Base-by-base conservation (phyloP, 73 alveolate species). In the Paraurostyla sp. region DNA sequence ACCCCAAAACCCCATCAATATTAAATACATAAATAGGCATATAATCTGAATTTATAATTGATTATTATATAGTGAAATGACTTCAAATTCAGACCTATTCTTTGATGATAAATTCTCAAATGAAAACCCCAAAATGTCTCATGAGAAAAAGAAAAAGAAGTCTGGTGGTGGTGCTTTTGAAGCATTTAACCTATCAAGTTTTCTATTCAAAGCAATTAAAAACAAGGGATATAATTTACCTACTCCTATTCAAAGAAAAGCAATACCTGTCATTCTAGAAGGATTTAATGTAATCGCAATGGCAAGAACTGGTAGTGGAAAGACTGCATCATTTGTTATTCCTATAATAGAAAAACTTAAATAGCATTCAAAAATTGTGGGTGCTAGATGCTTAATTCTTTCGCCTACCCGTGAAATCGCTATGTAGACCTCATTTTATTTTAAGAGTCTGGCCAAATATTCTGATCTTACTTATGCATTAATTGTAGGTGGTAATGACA, bases 291-390 rank as follows among this genome's bases (percentile, higher is more conserved):
- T 98, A 38, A 96, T 98, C 0, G 99, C 99, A 0, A 97, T 95
- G 90, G 97, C 99, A 0, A 92, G 98, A 90, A 98, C 99, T n/a
- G 99, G 99, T 7, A 91, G 98, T 46, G 99, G 99, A 35, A 98
- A 98, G 89, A 98, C 99, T 0, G 99, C 98, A 2, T 99, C 99
- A 11, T 98, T 98, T 88, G 63, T 98, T 36, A 96, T 98, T 69
- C 99, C 99, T 50, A 49, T 95, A 89, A 80, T 98, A 27, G 96
- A 97, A 40, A 95, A 93, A 69, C 83, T 98, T 23, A 87, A 98
- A 85, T 56, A 65, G 52, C 99, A 98, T 81, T 94, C 99, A 41
- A 97, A 93, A 60, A 92, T 95, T 2, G 99, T 97, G 0, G 99
- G 99, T 36, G 94, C 98, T 36, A 87, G 99, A 49, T 96, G 98